Conservation (phyloP, 2,329 filamentous ascomycete genomes). For the Epichloe scottii region DNA sequence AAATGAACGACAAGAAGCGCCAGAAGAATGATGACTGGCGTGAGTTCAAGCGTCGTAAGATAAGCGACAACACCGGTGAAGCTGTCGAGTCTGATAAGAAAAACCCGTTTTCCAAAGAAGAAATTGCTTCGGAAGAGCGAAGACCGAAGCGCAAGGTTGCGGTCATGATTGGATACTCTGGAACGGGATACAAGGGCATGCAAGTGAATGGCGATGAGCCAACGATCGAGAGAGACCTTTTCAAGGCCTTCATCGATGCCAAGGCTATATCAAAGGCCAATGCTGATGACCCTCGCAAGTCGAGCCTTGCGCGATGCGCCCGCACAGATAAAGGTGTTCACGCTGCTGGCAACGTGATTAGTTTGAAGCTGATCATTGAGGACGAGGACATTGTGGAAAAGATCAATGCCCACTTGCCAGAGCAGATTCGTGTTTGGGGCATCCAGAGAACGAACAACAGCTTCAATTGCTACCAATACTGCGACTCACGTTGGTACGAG, state of each 20-base stretch:
- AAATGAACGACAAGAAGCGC: conserved; percentile 23
- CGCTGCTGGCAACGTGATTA: conserved; percentile 89
- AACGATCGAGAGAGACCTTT: conserved; percentile 93
- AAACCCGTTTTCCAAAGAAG: conserved; percentile 54
- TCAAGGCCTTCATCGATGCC: conserved; percentile 79
- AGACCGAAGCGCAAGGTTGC: conserved; percentile 93
- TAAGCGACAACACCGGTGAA: conserved; percentile 22
- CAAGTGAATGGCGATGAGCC: conserved; percentile 75
- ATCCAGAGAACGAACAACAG: conserved; percentile 78
- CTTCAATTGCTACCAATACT: conserved; percentile 91
- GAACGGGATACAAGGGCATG: conserved; percentile 95
- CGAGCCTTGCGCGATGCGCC: conserved; percentile 83
- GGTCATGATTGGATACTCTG: conserved; percentile 88
- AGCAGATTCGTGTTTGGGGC: conserved; percentile 92
- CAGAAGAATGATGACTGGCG: conserved; percentile 27
- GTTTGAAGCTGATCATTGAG: conserved; percentile 89
- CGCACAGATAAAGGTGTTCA: conserved; percentile 96
- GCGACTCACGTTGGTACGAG: conserved; percentile 94
- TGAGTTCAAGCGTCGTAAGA: conserved; percentile 30
- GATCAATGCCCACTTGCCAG: conserved; percentile 75
- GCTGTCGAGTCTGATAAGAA: conserved; percentile 17
- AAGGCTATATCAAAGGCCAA: conserved; percentile 95
- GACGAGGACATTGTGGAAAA: conserved; percentile 77
- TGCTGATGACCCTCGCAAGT: conserved; percentile 93
- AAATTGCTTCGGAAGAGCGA: conserved; percentile 77